A percentile compares a stretch with the other conserved stretches of the same genome.
These are phyloP conservation scores for Pugionium cornutum DNA, from an alignment of 345 rosid genomes.

Conservation along the genomic window DNA sequence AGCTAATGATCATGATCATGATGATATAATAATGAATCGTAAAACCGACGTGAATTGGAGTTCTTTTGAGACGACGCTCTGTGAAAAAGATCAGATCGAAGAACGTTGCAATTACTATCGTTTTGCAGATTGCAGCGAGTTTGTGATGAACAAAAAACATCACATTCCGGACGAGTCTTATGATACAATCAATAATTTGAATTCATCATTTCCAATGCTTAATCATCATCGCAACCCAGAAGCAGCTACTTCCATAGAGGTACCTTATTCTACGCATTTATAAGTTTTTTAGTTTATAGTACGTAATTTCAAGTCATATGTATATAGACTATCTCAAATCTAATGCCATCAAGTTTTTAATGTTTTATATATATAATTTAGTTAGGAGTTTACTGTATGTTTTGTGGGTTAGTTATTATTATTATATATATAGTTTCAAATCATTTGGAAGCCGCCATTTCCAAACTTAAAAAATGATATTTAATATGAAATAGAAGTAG, in stretches of 20 bases:
- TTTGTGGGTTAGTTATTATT: too few species aligned
- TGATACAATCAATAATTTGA: too few species aligned
- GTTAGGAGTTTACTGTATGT: too few species aligned
- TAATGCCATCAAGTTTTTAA: neutral
- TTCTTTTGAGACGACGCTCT: slow-evolving; percentile 17
- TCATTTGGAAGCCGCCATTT: too few species aligned
- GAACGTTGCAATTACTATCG: slow-evolving; percentile 24
- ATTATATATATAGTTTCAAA: neutral
- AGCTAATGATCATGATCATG: slow-evolving; percentile 8
- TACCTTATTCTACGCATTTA: slow-evolving; percentile 16
- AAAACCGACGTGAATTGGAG: slow-evolving; percentile 12
- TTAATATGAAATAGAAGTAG: too few species aligned
- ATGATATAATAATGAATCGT: slow-evolving; percentile 5
- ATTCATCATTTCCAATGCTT: slow-evolving; percentile 8
- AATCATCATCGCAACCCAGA: too few species aligned
- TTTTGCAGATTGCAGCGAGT: slow-evolving; percentile 17
- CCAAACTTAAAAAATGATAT: too few species aligned
- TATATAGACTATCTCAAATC: neutral
- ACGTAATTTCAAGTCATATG: too few species aligned
- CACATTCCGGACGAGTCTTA: too few species aligned
- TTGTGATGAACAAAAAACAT: slow-evolving; percentile 16
- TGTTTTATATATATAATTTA: too few species aligned
- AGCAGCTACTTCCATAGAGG: slow-evolving; percentile 16
- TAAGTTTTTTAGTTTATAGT: neutral
- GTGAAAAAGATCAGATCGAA: slow-evolving; percentile 4